These are phyloP conservation scores for Boletellus deceptivus DNA, from an alignment of 1,284 basidiomycete species.

Conservation along the genomic window DNA sequence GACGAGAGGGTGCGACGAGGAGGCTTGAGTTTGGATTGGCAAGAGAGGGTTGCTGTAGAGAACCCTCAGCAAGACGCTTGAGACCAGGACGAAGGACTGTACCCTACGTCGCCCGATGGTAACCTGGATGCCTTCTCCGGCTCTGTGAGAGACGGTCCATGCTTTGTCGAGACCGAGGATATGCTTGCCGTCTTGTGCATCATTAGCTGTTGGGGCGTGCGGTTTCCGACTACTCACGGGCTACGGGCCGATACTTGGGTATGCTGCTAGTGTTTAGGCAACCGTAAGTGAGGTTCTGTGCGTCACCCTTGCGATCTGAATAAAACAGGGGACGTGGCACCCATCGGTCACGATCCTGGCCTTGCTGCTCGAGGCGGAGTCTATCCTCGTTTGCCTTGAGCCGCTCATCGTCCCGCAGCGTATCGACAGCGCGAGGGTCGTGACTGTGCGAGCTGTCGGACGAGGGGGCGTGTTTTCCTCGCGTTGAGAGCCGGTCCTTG, in stretches of 20 bases:
- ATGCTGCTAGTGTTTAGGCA: conserved; percentile 61
- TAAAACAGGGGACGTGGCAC: conserved; percentile 48
- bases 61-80: conserved; percentile 6
- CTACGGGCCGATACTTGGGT: conserved; percentile 61
- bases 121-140: conserved; percentile 60
- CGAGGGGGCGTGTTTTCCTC: conserved; percentile 27
- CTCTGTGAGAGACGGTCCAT: conserved; percentile 48
- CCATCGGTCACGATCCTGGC: conserved; percentile 25
- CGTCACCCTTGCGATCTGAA: conserved; percentile 69
- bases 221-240: conserved; percentile 42
- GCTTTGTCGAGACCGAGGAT: conserved; percentile 57
- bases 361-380: conserved; percentile 21
- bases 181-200: conserved; percentile 58
- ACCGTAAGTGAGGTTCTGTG: conserved; percentile 69
- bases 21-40: conserved; percentile 54
- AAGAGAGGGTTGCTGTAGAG: conserved; percentile 48
- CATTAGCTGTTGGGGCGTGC: conserved; percentile 46
- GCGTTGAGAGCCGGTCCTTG: conserved; percentile 28
- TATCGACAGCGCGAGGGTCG: conserved; percentile 14
- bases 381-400: conserved; percentile 39
- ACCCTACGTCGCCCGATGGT: conserved; percentile 54
- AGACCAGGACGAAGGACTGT: conserved; percentile 5
- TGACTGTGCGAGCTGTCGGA: conserved; percentile 17
- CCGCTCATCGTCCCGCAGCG: conserved; percentile 36
- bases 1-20: conserved; percentile 49